Evolutionary conservation across 768 basidiomycete genomes (phyloP), one percentile per base, ranked within the genome.

Genomic region (Amyloporia xantha): DNA sequence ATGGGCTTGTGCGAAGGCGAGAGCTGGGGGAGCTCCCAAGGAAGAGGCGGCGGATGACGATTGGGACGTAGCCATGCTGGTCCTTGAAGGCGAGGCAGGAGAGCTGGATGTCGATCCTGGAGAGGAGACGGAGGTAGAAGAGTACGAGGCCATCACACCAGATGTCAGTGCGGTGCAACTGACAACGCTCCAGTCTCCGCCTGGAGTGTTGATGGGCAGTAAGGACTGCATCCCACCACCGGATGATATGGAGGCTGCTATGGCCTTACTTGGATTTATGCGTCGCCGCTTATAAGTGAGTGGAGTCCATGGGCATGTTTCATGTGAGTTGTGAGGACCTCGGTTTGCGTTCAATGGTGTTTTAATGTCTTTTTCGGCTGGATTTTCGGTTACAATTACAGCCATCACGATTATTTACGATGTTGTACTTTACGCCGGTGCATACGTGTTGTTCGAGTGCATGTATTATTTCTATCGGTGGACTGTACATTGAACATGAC

Each of bases 1-100:
- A 58, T 86, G 83, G 83, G 84, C 84, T 0, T 87, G 84, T 63
- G 82, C 82, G 39, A 68, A 67, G 23, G 68, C 65, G 41, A 65
- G 71, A 48, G 62, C 62, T 42, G 68, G 53, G 5, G 49, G 39
- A 30, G 27, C 21, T 26, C 33, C 48, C 39, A n/a, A 43, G 37
- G 55, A 44, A 21, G 49, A 64, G 54, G 41, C 13, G 17, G 61
- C 65, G 45, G 59, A 58, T 48, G 52, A 47, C 13, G 56, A 54
- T 40, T 40, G 13, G 11, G 54, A 58, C 38, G 50, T 58, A 43
- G 53, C 45, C n/a, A 48, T 33, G 53, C 36, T 56, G 43, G 52
- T 52, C 15, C 44, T 51, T 40, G 52, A 55, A 47, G 50, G 35
- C 1, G 10, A 19, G 19, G 49, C 54, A 25, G 28, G 42, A 11